Percentiles rank a stretch among this genome's conserved stretches.
These are phyloP conservation scores for Candida awuae DNA, from an alignment of 805 yeast genomes.

Conservation along the genomic window DNA sequence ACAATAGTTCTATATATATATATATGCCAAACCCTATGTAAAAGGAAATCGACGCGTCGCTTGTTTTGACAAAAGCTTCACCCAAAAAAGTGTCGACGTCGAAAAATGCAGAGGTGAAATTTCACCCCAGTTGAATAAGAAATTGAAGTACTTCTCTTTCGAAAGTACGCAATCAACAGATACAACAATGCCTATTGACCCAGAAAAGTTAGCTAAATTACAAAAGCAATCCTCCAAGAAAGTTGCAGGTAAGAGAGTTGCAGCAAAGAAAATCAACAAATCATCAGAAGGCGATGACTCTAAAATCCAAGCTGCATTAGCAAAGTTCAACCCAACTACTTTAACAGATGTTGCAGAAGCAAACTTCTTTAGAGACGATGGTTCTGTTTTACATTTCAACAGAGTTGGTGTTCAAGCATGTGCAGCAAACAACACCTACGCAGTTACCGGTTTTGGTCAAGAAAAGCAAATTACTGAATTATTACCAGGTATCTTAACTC, in stretches of 20 bases:
- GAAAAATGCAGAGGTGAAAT: too few relatives aligned
- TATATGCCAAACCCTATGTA: too few relatives aligned
- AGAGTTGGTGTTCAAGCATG: constrained; percentile 95
- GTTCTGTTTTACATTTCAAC: constrained; percentile 91
- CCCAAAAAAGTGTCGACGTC: too few relatives aligned
- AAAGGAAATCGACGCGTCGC: too few relatives aligned
- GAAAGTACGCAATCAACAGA: background rate
- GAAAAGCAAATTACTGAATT: constrained; percentile 88
- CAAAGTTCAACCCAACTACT: constrained; percentile 83
- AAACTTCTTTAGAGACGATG: constrained; percentile 95
- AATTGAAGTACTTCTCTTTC: background rate
- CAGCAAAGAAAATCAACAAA: constrained; percentile 69
- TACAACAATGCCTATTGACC: constrained; percentile 71
- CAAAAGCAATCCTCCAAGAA: constrained; percentile 81
- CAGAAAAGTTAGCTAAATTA: constrained; percentile 88
- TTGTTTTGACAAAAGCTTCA: too few relatives aligned
- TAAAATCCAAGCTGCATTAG: constrained; percentile 81
- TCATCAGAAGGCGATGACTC: constrained; percentile 77
- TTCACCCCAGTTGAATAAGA: too few relatives aligned
- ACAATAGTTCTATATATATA: too few relatives aligned
- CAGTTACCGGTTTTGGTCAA: constrained; percentile 91
- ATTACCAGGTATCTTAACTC: constrained; percentile 90
- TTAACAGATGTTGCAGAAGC: constrained; percentile 92
- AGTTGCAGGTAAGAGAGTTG: constrained; percentile 82
- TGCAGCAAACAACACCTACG: constrained; percentile 82